Conservation (phyloP, 192 early-diverging fungal species). For the Pecoramyces ruminantium region DNA sequence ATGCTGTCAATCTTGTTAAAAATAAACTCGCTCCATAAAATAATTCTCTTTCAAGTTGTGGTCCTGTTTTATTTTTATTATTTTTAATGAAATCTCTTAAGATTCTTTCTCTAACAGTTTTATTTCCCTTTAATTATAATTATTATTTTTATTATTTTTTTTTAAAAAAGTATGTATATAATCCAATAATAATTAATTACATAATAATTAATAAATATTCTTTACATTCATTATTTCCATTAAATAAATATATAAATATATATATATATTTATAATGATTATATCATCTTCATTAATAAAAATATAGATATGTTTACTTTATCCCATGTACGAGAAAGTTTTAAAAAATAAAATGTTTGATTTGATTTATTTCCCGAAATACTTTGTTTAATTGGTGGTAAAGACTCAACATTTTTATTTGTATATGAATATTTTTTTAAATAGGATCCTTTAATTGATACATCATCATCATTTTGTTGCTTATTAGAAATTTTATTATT, state of each 20-base stretch:
- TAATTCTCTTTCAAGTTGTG: constrained; percentile 39
- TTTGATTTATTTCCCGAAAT: background rate
- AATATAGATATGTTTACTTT: background rate
- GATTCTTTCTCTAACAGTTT: constrained; percentile 27
- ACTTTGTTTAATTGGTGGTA: background rate
- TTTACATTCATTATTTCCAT: no score
- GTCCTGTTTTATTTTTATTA: constrained; percentile 34
- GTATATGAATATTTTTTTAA: background rate
- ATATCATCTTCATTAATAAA: background rate
- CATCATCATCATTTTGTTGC: background rate
- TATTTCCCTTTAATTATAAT: constrained; percentile 30
- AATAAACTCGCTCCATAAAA: constrained; percentile 39
- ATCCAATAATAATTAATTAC: no score
- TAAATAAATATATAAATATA: no score
- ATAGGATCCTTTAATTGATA: background rate
- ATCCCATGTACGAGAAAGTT: background rate
- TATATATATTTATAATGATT: background rate
- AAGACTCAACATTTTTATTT: background rate
- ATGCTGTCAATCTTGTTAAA: constrained; percentile 35
- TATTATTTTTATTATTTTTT: no score
- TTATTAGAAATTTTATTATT: no score
- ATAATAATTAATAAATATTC: no score
- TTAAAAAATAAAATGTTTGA: background rate
- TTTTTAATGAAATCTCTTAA: constrained; percentile 29
- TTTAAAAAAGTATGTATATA: no score